Conservation (phyloP, 129 eudicot species). For the Gnaphalium uliginosum region DNA sequence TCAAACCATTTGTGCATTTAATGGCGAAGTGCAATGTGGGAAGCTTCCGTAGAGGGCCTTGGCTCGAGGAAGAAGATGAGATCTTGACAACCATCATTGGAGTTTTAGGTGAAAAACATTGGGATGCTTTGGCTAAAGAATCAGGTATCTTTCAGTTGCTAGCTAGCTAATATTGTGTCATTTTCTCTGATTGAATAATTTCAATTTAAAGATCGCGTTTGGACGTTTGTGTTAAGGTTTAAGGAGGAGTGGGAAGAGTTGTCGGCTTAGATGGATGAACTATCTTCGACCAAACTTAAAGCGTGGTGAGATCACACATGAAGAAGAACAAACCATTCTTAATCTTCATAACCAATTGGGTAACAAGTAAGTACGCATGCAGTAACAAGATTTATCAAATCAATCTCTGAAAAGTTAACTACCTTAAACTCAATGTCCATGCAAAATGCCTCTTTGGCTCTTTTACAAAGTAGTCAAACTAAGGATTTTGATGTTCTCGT, state of each 20-base stretch:
- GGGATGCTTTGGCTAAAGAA: conserved; percentile 83
- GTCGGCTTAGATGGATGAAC: conserved; percentile 78
- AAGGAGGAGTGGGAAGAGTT: conserved; percentile 82
- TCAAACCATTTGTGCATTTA: not conserved
- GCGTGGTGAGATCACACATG: conserved; percentile 58
- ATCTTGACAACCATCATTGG: conserved; percentile 42
- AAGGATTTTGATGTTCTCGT: not conserved
- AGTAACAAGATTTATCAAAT: not conserved
- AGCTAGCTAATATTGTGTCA: not conserved
- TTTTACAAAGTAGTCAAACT: not conserved
- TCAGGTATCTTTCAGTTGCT: conserved; percentile 49
- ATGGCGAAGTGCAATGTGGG: conserved; percentile 33
- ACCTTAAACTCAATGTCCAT: not conserved
- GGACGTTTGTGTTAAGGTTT: conserved; percentile 43
- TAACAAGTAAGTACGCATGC: conserved; percentile 50
- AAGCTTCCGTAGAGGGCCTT: conserved; percentile 69
- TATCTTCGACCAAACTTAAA: conserved; percentile 73
- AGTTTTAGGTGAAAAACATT: conserved; percentile 62
- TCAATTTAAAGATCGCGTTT: conserved; percentile 14
- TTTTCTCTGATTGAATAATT: not conserved
- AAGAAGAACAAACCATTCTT: conserved; percentile 59
- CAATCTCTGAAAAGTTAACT: not conserved
- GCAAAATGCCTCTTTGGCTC: not conserved
- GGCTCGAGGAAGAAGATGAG: conserved; percentile 79
- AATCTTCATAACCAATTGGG: conserved; percentile 73